These are phyloP conservation scores for Hypomontagnella submonticulosa DNA, from an alignment of 495 filamentous ascomycete genomes.

Conservation along the genomic window DNA sequence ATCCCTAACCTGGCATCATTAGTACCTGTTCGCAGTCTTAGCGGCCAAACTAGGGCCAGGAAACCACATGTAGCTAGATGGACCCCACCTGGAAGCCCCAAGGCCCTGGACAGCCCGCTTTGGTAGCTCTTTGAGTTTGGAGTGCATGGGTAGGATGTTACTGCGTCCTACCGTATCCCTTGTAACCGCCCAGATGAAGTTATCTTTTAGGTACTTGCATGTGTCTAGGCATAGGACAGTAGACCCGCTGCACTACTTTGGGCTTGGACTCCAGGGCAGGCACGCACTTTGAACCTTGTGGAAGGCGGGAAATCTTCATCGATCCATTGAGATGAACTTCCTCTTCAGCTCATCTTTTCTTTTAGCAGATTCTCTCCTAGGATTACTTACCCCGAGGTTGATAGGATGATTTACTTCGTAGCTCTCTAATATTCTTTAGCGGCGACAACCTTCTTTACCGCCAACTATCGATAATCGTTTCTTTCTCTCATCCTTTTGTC, in stretches of 20 bases:
- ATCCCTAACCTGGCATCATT: slow-evolving; percentile 21
- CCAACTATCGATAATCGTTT: slow-evolving; percentile 17
- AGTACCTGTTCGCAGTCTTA: slow-evolving; percentile 28
- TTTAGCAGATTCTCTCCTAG: slow-evolving; percentile 18
- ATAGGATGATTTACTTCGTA: slow-evolving; percentile 33
- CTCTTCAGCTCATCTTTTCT: slow-evolving; percentile 27
- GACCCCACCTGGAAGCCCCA: slow-evolving; percentile 25
- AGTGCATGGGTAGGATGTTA: neutral
- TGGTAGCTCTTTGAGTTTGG: slow-evolving; percentile 15
- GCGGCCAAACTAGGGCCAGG: slow-evolving; percentile 31
- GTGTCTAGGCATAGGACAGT: slow-evolving; percentile 16
- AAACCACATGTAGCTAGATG: slow-evolving; percentile 34
- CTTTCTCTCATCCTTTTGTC: slow-evolving; percentile 6
- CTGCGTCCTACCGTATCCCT: slow-evolving; percentile 2
- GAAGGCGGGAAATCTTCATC: slow-evolving; percentile 29
- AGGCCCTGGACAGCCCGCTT: slow-evolving; percentile 28
- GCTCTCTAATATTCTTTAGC: slow-evolving; percentile 22
- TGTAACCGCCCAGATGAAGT: slow-evolving; percentile 2
- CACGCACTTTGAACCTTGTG: slow-evolving; percentile 8
- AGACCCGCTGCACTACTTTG: slow-evolving; percentile 21
- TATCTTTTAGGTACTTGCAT: slow-evolving; percentile 1
- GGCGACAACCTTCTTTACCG: slow-evolving; percentile 13
- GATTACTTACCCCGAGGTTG: slow-evolving; percentile 4
- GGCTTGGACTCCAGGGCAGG: neutral
- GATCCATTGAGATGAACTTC: slow-evolving; percentile 1